A percentile compares a stretch with the other conserved stretches of the same genome.
These are phyloP conservation scores for Beauveria medogensis DNA, from an alignment of 2,329 filamentous ascomycete species.

Conservation along the genomic window DNA sequence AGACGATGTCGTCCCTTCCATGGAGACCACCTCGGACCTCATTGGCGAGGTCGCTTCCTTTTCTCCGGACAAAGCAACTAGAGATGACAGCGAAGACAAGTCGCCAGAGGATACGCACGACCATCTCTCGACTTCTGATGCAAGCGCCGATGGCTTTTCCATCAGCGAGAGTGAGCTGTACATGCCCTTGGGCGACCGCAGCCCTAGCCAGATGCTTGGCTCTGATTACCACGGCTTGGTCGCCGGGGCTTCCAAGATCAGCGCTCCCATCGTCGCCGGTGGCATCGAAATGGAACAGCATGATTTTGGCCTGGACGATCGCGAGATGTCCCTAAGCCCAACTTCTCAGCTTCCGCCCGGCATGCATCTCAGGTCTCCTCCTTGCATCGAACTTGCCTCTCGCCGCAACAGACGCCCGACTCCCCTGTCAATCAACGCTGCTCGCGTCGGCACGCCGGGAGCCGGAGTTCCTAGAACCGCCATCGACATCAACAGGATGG, in stretches of 20 bases:
- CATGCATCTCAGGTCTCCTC: constrained; percentile 38
- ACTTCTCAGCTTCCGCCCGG: constrained; percentile 1
- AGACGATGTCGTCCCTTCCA: constrained; percentile 5
- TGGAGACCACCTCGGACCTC: constrained; percentile 11
- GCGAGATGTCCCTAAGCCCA: constrained; percentile 7
- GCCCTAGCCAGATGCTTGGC: constrained; percentile 11
- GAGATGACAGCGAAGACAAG: constrained; percentile 11
- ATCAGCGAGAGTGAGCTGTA: constrained; percentile 11
- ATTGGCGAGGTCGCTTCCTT: constrained; percentile 6
- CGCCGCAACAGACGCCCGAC: constrained; percentile 39
- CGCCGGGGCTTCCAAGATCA: constrained; percentile 13
- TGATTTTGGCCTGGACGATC: neutral
- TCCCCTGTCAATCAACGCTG: constrained; percentile 37
- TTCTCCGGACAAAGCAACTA: constrained; percentile 1
- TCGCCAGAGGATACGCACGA: constrained; percentile 14
- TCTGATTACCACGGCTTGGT: constrained; percentile 12
- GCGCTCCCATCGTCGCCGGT: constrained; percentile 18
- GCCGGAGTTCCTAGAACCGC: constrained; percentile 37
- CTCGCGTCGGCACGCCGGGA: constrained; percentile 32
- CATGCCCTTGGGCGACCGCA: constrained; percentile 9
- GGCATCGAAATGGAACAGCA: constrained; percentile 18
- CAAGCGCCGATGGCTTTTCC: constrained; percentile 10
- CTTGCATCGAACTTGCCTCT: constrained; percentile 45
- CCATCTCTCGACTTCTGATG: constrained; percentile 14
- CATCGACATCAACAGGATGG: constrained; percentile 36